Evolutionary conservation across 352 stramenopile species (phyloP), one percentile per base, ranked within the genome.

Genomic region (Phytopythium montanum): DNA sequence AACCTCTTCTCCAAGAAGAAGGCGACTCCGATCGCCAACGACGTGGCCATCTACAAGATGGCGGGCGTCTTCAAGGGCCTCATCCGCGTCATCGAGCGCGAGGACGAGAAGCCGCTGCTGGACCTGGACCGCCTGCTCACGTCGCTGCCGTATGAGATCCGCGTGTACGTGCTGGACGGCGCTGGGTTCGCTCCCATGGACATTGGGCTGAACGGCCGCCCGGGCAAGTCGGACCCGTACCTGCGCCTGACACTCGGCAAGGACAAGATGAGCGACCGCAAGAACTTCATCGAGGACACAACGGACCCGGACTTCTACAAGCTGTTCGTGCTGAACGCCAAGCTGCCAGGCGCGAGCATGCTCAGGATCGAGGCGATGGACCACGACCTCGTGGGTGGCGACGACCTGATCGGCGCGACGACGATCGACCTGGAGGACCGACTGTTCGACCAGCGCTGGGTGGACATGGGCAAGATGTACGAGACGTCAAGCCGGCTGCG

Each of bases 381-480:
- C 65, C 87, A 92, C 52, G 90, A 98, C 55, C 63, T 90, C 2
- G 92, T 98, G 48, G 86, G 85, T 25, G 83, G 78, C 21, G 92
- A 98, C 55, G 91, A 98, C 50, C 66, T 98, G 23, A 97, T 98
- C 44, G 94, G 94, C 10, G 79, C 73, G 51, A 98, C 93, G n/a
- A 86, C 73, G 0, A 97, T 98, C 61, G 94, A 98, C 59, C 65
- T 98, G 0, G 94, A 98, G 61, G 94, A 98, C 65, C 85, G 94
- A 14, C 72, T 96, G 70, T 98, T 98, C 65, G 86, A 97, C 60
- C 74, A 76, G 56, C 66, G 85, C 45, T 97, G 90, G 90, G 85
- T 97, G 48, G 70, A 79, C 1, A 79, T 97, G 60, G 89, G 90
- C 21, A 84, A 89, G 60, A 79, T 95, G 65, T 95, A 90, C 64